These are phyloP conservation scores for Ogataea salicorniae DNA, from an alignment of 805 yeast species.

Conservation along the genomic window DNA sequence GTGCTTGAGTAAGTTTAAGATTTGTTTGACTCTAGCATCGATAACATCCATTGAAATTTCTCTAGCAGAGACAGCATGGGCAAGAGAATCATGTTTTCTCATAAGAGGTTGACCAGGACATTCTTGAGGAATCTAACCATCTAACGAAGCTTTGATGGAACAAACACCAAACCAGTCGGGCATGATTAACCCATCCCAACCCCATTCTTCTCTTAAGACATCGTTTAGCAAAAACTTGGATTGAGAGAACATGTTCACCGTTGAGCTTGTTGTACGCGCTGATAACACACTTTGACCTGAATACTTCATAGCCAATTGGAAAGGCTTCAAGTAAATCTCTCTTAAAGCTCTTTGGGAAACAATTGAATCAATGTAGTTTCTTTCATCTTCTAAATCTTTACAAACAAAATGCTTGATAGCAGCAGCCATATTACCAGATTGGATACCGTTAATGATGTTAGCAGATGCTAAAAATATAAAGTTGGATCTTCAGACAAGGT, in stretches of 20 bases:
- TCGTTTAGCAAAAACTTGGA: constrained; percentile 38
- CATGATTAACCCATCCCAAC: constrained; percentile 51
- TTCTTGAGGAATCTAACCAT: constrained; percentile 56
- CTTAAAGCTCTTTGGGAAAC: constrained; percentile 58
- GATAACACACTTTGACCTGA: constrained; percentile 50
- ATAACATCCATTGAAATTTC: constrained; percentile 38
- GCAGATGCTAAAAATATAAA: constrained; percentile 41
- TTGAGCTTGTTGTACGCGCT: constrained; percentile 59
- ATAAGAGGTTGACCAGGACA: constrained; percentile 60
- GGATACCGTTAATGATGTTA: constrained; percentile 50
- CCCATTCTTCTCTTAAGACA: constrained; percentile 52
- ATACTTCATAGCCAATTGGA: constrained; percentile 51
- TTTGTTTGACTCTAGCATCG: constrained; percentile 43
- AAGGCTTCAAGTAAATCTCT: constrained; percentile 60
- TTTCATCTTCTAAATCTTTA: constrained; percentile 56
- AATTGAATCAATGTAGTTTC: constrained; percentile 43
- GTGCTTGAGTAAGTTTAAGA: constrained; percentile 43
- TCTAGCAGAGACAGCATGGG: constrained; percentile 37
- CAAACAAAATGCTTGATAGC: constrained; percentile 59
- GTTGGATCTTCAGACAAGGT: constrained; percentile 58
- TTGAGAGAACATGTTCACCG: constrained; percentile 53
- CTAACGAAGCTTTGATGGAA: constrained; percentile 40
- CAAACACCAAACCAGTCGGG: constrained; percentile 64
- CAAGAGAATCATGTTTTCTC: constrained; percentile 35
- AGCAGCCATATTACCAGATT: constrained; percentile 44